Evolutionary conservation across 1,284 basidiomycete species (phyloP), one percentile per base, ranked within the genome.

Genomic region (Cryptococcus sp.): DNA sequence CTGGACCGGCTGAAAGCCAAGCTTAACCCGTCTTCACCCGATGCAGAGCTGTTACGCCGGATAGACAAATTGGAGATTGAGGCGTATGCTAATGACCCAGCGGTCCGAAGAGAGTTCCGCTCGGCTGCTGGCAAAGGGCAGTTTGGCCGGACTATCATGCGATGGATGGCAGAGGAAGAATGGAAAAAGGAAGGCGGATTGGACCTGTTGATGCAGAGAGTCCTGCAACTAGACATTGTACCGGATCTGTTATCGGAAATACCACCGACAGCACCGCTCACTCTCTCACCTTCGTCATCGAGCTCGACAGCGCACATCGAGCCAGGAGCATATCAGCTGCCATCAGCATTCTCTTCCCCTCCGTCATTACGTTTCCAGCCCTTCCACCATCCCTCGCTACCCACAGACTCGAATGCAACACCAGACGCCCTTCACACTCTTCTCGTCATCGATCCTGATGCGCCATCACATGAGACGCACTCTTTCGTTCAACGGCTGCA

Each of bases 181-280:
- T 98, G 95, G 95, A 83, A 89, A 51, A 86, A 86, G 56, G 85
- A 90, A 39, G 93, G 94, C 6, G 82, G 83, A 43, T 80, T 96
- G 48, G 92, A 95, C 71, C 80, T 92, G 45, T 79, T 96, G 74
- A 96, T 96, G 90, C 90, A 97, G 76, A 87, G 93, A 67, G 76
- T 95, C 47, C 82, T 89, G 68, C 88, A 93, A 78, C 92, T 97
- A 90, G 81, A 87, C 52, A 86, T 98, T 52, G 82, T 96, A 3
- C 94, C 95, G 0, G 95, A 98, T 73, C 79, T 94, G 1, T 74
- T 97, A 7, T 85, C 90, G 0, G 80, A 80, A 37, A 76, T 95
- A 19, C 84, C 84, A 50, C 91, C 93, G 0, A 84, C 84, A 10
- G 59, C 55, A 2, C 68, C 66, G 5, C 37, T 66, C 17, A 60